These are phyloP conservation scores for Coemansia sp. DNA, from an alignment of 192 early-diverging fungal genomes.

Conservation along the genomic window DNA sequence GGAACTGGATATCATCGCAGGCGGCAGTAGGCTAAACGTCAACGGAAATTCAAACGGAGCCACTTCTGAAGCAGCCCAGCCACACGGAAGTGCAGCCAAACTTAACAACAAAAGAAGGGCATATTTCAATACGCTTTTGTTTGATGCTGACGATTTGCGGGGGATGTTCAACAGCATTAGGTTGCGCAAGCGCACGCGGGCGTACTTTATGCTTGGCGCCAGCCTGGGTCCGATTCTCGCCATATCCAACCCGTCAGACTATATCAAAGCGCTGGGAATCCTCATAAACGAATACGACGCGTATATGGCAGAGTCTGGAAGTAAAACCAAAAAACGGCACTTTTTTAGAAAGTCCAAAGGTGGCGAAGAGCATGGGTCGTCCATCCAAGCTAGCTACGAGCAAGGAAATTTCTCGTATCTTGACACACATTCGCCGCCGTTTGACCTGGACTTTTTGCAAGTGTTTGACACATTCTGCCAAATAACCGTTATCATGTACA, in stretches of 20 bases:
- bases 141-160: constrained; percentile 44
- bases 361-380: constrained; percentile 40
- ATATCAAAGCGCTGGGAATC: constrained; percentile 61
- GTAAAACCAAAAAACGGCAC: constrained; percentile 43
- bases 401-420: constrained; percentile 51
- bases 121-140: constrained; percentile 51
- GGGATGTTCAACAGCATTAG: constrained; percentile 52
- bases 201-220: constrained; percentile 65
- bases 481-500: constrained; percentile 62
- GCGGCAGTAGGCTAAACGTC: neutral
- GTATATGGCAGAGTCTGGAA: constrained; percentile 49
- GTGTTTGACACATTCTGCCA: constrained; percentile 67
- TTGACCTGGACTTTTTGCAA: constrained; percentile 68
- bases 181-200: constrained; percentile 54
- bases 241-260: constrained; percentile 62
- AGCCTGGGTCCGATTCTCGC: constrained; percentile 65
- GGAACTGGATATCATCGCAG: constrained; percentile 16
- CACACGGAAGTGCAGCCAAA: neutral
- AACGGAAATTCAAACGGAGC: neutral
- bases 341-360: constrained; percentile 54
- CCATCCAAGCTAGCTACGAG: constrained; percentile 32
- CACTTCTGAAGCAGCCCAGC: neutral
- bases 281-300: constrained; percentile 61
- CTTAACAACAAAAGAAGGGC: constrained; percentile 26
- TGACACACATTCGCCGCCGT: constrained; percentile 58